A percentile compares a stretch with the other conserved stretches of the same genome.
These are phyloP conservation scores for Trichosanthes cucumerina DNA, from an alignment of 306 rosid species.

Conservation along the genomic window DNA sequence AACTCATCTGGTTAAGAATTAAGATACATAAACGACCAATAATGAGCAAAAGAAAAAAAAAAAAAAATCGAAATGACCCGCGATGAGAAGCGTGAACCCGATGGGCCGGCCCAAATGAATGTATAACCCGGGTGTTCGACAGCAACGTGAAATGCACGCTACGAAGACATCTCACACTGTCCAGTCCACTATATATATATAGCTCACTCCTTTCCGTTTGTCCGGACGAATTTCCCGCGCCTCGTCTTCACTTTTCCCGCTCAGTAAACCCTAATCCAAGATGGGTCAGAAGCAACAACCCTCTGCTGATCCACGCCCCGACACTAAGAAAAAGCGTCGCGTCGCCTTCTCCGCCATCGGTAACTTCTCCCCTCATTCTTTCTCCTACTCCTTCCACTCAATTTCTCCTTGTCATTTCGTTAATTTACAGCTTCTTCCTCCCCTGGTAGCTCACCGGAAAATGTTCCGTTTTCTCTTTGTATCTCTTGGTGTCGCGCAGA, in stretches of 20 bases:
- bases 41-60: no score
- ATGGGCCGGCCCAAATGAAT: background rate
- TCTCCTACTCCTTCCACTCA: background rate
- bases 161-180: background rate
- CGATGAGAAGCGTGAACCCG: background rate
- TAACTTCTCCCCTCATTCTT: background rate
- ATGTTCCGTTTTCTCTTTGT: background rate
- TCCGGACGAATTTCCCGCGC: constrained; percentile 50
- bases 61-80: background rate
- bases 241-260: constrained; percentile 33
- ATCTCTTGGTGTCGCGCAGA: constrained; percentile 25
- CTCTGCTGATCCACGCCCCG: constrained; percentile 27
- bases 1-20: no score
- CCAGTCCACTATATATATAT: background rate
- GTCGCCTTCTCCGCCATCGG: constrained; percentile 48
- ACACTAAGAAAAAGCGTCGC: constrained; percentile 61
- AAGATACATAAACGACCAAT: no score
- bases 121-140: background rate
- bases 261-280: constrained; percentile 51
- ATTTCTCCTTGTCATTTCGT: background rate
- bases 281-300: constrained; percentile 68
- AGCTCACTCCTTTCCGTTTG: background rate
- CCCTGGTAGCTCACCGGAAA: background rate
- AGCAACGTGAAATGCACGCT: background rate
- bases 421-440: background rate